Evolutionary conservation across 1,139 yeast species (phyloP), one percentile per base, ranked within the genome.

Genomic region (Magnusiomyces paraingens): DNA sequence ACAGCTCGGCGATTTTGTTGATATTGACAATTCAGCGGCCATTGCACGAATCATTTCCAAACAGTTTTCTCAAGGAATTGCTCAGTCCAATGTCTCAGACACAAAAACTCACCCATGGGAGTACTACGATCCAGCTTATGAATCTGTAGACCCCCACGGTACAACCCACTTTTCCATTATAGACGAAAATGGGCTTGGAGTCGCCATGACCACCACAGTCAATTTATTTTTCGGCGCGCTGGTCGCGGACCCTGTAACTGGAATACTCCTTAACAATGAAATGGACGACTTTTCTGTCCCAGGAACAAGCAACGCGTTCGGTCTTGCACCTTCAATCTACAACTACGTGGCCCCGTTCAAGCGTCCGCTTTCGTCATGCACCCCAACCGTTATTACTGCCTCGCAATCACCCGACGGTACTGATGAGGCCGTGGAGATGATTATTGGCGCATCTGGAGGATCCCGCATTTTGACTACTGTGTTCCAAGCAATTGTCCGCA

Each of bases 231-330:
- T 90, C 69, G 99, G 98, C 0, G 83, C 93, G 12, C 66, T 83
- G 63, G 83, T 91, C 5, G 86, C 85, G 65, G 98, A 91, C 66
- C 84, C 85, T 1, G 66, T 58, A 0, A 91, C 98, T 0, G 98
- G 98, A 1, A 73, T 93, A 14, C 77, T 93, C 8, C 72, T 93
- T 63, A 93, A 93, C 71, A 84, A 89, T 61, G 90, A 93, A 68
- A 91, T 93, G 97, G 97, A 93, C 68, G 98, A 93, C 68, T 93
- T 93, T 64, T 84, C 95, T n/a, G 75, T 81, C 43, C 93, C 95
- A 0, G 65, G 68, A 8, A 70, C 76, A 6, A 74, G 80, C 40
- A 93, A 93, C 69, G 85, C 91, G 14, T 93, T 90, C 68, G 85
- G 84, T 35, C 76, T 91, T 52, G 78, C 82, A 4, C 96, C 98